Evolutionary conservation across 768 basidiomycete species (phyloP), one percentile per base, ranked within the genome.

Genomic region (Mycena galericulata): DNA sequence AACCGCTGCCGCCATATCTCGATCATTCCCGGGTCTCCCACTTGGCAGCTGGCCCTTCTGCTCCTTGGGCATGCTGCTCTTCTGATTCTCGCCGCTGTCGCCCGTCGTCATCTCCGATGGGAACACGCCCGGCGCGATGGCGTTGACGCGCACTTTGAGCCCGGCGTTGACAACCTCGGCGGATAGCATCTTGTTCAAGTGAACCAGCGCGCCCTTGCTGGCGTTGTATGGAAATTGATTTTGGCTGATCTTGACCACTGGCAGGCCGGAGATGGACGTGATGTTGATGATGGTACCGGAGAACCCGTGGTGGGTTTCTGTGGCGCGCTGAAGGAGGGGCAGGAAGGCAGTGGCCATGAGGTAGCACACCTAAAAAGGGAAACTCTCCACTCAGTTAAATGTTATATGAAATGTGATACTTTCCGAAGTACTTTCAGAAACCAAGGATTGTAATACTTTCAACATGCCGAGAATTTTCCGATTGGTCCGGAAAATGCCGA

Each of bases 231-330:
- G 71, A 50, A 78, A 78, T 72, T 80, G 60, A 27, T 22, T 22
- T 34, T 63, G 62, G 4, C 24, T 32, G 40, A 11, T 26, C 12
- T 15, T 41, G 30, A 54, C 12, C n/a, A n/a, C n/a, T n/a, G n/a
- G n/a, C 27, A 63, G 20, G 8, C 62, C 62, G 27, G 50, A 54
- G 29, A 63, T 63, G n/a, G 51, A 46, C 1, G 72, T 69, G 64
- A 79, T 75, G 62, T 78, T 79, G 49, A 79, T 72, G 34, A 79
- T n/a, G n/a, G n/a, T n/a, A n/a, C n/a, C n/a, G n/a, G n/a, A n/a
- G n/a, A 64, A 68, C 15, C 59, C 66, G 22, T 36, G 29, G 9
- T 63, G 67, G 24, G 53, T 57, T 27, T 75, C 65, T 22, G 74
- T 59, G 5, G 75, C 77, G 29, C 65, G 59, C 45, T 73, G 71